phyloP scores from a whole-genome alignment of 306 rosid genomes.

The Cucurbita pepo region DNA sequence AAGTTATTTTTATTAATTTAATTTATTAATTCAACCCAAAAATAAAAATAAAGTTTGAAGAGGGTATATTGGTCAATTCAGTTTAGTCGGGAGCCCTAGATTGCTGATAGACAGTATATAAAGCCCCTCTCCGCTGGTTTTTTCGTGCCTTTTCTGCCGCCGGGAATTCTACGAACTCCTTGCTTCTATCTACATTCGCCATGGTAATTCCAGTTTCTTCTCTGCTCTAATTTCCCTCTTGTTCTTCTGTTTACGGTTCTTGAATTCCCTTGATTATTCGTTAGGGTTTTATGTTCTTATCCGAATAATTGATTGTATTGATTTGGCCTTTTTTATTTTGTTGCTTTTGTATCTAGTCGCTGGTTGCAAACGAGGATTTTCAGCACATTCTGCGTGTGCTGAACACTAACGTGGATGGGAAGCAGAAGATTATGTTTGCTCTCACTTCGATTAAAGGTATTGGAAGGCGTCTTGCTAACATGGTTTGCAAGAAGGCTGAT shows the following conservation, averaged over 20 bases:
- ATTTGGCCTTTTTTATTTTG: not conserved
- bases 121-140: not conserved
- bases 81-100: not conserved
- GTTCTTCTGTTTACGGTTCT: not conserved
- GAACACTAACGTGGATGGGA: constrained; percentile 14
- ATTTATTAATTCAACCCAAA: too few species aligned
- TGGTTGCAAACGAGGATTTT: constrained; percentile 13
- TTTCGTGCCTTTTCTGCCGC: not conserved
- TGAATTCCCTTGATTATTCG: not conserved
- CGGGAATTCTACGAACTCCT: not conserved
- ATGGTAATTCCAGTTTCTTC: not conserved
- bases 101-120: not conserved
- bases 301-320: not conserved
- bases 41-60: too few species aligned
- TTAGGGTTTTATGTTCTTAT: not conserved
- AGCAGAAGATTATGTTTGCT: constrained; percentile 15
- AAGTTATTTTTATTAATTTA: too few species aligned
- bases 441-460: constrained; percentile 16
- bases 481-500: constrained; percentile 14
- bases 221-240: not conserved
- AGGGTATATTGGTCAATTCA: not conserved
- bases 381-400: constrained; percentile 14
- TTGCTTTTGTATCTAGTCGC: not conserved
- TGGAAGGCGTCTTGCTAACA: constrained; percentile 14
- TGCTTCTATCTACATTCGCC: not conserved